phyloP scores from a whole-genome alignment of 352 stramenopile species.

The Pythium sukuiense region DNA sequence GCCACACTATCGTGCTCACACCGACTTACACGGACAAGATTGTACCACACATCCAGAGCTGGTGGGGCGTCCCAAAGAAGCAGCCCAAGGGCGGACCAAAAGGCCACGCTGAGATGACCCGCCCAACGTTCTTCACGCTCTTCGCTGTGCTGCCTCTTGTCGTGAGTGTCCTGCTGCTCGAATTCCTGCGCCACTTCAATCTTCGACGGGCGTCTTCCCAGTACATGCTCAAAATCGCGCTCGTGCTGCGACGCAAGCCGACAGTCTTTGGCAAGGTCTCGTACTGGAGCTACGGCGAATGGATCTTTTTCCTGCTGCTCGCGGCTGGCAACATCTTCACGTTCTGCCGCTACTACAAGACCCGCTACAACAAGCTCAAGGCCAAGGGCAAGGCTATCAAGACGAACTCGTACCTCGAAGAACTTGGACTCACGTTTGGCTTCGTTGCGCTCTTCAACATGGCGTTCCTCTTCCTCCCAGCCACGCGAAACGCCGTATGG shows the following conservation, averaged over 20 bases:
- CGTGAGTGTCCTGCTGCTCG: conserved; percentile 37
- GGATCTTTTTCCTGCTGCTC: conserved; percentile 37
- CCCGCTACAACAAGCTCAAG: conserved; percentile 11
- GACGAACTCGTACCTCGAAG: conserved; percentile 27
- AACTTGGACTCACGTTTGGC: conserved; percentile 25
- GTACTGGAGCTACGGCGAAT: conserved; percentile 40
- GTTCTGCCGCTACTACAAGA: conserved; percentile 19
- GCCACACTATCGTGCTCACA: conserved; percentile 31
- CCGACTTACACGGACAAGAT: conserved; percentile 24
- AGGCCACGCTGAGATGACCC: conserved; percentile 48
- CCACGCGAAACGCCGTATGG: conserved; percentile 40
- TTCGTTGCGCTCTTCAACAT: conserved; percentile 45
- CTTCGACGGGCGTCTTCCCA: conserved; percentile 36
- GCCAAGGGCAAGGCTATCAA: conserved; percentile 2
- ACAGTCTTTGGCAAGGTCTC: conserved; percentile 28
- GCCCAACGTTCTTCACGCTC: conserved; percentile 54
- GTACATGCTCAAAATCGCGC: conserved; percentile 31
- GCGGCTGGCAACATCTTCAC: conserved; percentile 26
- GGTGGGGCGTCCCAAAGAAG: conserved; percentile 32
- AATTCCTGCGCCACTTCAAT: conserved; percentile 41
- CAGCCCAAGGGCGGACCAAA: conserved; percentile 10
- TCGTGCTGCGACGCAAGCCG: conserved; percentile 47
- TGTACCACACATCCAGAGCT: conserved; percentile 20
- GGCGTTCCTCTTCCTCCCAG: conserved; percentile 40
- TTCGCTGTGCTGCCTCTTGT: conserved; percentile 41